These are phyloP conservation scores for Pleurotus tuoliensis DNA, from an alignment of 768 basidiomycete species.

Conservation along the genomic window DNA sequence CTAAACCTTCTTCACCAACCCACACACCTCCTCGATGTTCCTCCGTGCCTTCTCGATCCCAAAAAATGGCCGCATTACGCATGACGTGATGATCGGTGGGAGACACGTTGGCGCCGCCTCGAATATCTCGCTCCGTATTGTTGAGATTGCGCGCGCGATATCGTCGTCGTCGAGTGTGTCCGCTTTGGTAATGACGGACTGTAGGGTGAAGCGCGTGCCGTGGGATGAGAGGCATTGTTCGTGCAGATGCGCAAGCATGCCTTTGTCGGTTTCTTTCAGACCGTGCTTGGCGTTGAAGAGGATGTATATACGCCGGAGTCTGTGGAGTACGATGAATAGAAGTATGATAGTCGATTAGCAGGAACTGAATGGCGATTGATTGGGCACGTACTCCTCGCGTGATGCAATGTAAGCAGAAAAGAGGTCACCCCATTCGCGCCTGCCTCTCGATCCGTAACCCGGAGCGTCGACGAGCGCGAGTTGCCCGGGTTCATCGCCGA, in stretches of 20 bases:
- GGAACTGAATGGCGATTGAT: background rate
- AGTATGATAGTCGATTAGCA: background rate
- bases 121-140: conserved; percentile 49
- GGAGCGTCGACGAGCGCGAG: conserved; percentile 76
- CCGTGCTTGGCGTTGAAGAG: conserved; percentile 68
- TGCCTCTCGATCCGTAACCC: conserved; percentile 73
- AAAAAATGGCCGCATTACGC: conserved; percentile 42
- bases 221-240: conserved; percentile 33
- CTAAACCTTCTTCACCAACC: conserved; percentile 17
- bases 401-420: conserved; percentile 62
- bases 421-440: conserved; percentile 69
- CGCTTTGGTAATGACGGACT: conserved; percentile 70
- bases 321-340: conserved; percentile 18
- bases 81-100: conserved; percentile 59
- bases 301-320: conserved; percentile 68
- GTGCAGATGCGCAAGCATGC: conserved; percentile 56
- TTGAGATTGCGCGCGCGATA: conserved; percentile 30
- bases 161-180: conserved; percentile 43
- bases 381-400: conserved; percentile 24
- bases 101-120: conserved; percentile 57
- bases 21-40: conserved; percentile 62
- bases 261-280: conserved; percentile 48
- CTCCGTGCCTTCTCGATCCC: conserved; percentile 55
- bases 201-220: conserved; percentile 52
- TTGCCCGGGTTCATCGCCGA: conserved; percentile 55